Conservation (phyloP, 257 asterid species). For the Galeopsis tetrahit region DNA sequence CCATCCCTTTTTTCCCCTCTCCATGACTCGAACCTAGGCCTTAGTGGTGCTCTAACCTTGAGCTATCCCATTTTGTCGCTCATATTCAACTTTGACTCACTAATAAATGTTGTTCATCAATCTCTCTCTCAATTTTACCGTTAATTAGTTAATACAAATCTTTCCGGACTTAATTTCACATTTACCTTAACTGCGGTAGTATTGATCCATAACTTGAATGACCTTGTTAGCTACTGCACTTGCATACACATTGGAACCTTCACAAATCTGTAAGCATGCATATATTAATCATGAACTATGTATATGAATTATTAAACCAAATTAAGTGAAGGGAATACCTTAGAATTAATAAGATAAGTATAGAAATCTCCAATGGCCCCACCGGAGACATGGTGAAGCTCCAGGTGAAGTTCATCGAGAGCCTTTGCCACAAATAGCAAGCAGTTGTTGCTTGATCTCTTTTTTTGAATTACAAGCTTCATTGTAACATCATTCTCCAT, state of each 20-base stretch:
- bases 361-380: conserved; percentile 89
- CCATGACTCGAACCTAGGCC: no score
- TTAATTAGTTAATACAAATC: background rate
- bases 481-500: conserved; percentile 82
- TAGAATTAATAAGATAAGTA: conserved; percentile 77
- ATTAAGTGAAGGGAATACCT: conserved; percentile 44
- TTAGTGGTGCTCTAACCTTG: no score
- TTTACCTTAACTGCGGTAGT: conserved; percentile 48
- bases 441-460: conserved; percentile 62
- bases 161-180: conserved; percentile 10
- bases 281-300: background rate
- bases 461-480: conserved; percentile 75
- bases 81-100: no score
- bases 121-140: no score
- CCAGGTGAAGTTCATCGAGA: conserved; percentile 82
- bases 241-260: conserved; percentile 84
- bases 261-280: conserved; percentile 65
- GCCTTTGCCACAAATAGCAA: conserved; percentile 70
- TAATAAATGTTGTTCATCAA: no score
- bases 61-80: no score
- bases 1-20: no score
- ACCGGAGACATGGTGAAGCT: conserved; percentile 89
- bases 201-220: conserved; percentile 78
- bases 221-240: conserved; percentile 90
- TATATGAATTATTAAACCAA: background rate